These are phyloP conservation scores for Salinomyces thailandicus DNA, from an alignment of 2,329 filamentous ascomycete species.

Conservation along the genomic window DNA sequence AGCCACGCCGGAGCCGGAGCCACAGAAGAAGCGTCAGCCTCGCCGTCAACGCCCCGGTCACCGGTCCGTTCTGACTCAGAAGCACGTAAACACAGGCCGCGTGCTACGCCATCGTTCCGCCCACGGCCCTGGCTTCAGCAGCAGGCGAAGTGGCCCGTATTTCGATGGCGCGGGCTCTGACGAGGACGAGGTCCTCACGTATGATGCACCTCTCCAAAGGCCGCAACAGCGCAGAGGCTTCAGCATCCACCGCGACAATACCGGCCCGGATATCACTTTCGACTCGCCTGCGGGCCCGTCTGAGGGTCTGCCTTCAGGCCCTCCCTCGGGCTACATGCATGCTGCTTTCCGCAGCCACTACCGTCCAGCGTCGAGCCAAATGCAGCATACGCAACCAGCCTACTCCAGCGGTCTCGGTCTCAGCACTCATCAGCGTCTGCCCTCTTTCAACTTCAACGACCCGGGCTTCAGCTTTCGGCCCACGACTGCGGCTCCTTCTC, in stretches of 20 bases:
- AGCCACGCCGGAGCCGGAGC: slow-evolving; percentile 20
- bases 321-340: slow-evolving; percentile 2
- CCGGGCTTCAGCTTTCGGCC: slow-evolving; percentile 7
- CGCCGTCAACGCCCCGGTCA: slow-evolving; percentile 13
- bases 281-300: slow-evolving; percentile 7
- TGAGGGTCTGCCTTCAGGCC: neutral
- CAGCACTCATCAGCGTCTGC: slow-evolving; percentile 5
- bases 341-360: slow-evolving; percentile 5
- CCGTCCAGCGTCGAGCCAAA: neutral
- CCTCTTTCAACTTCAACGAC: slow-evolving; percentile 8
- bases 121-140: slow-evolving; percentile 8
- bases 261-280: slow-evolving; percentile 26
- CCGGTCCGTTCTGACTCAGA: slow-evolving; percentile 17
- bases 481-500: slow-evolving; percentile 2
- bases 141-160: slow-evolving; percentile 17
- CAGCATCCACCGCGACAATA: slow-evolving; percentile 33
- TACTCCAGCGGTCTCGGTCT: neutral
- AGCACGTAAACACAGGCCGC: slow-evolving; percentile 19
- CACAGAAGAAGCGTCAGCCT: slow-evolving; percentile 15
- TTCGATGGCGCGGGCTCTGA: slow-evolving; percentile 21
- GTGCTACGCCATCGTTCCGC: slow-evolving; percentile 9
- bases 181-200: slow-evolving; percentile 24
- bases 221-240: slow-evolving; percentile 27
- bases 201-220: slow-evolving; percentile 11
- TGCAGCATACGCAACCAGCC: neutral